Base-by-base conservation (phyloP, 2,329 filamentous ascomycete species). In the Penicillium sp. region DNA sequence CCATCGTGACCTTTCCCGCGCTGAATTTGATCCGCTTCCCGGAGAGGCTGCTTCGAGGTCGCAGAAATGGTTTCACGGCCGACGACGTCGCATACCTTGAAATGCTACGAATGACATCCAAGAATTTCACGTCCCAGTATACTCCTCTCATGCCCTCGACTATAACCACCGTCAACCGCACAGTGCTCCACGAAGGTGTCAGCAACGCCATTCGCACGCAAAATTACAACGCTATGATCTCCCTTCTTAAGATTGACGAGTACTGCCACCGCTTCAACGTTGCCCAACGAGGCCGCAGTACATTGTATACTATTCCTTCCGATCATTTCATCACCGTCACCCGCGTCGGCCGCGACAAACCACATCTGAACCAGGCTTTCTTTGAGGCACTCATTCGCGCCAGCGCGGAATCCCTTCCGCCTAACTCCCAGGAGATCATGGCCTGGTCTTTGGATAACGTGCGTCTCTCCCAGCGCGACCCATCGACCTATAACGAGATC, bases 241-340 rank as follows among this genome's bases (percentile, higher is more conserved):
- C 51, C 9, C 52, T 71, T 4, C 54, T 69, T 12, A 65, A 65
- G 34, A 47, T 69, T 5, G 63, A 66, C 34, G 59, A 65, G 41
- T 59, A 51, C 27, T 37, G 47, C 13, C 44, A 49, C 33, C 55
- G 57, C 29, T 35, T 37, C 29, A 30, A 45, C 15, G 6, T 13
- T 6, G 16, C 43, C n/a, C 36, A 27, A 6, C 12, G 11, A 11
- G 18, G 14, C 4, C 17, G 17, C 9, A 4, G 4, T 1, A 10
- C 16, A 2, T 48, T 43, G 1, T 66, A 64, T 33, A 44, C 33
- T 1, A 43, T 67, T 2, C 60, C 62, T 1, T 25, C 53, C 0
- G 56, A 63, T 6, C 59, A 65, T 34, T 67, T 65, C 35, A 35
- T 57, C 11, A 54, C 55, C 1, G 62, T 59, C 4, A 51, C 57